Conservation (phyloP, 805 yeast species). For the Martiniozyma abietophila region DNA sequence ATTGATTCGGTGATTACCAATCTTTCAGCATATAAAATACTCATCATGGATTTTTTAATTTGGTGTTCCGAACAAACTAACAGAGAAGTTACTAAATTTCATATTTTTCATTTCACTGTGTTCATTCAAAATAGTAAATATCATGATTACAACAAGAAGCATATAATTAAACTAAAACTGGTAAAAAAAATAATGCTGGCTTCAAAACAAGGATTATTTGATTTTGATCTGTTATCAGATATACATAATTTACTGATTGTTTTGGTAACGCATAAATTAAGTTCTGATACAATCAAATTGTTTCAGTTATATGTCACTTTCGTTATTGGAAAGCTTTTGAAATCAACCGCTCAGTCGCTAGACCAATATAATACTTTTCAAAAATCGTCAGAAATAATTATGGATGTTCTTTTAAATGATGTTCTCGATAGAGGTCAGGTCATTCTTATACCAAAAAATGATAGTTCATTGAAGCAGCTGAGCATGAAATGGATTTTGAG, state of each 20-base stretch:
- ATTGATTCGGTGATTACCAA: conserved; percentile 49
- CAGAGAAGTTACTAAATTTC: conserved; percentile 38
- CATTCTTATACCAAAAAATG: no score
- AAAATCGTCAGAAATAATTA: no score
- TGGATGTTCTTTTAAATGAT: no score
- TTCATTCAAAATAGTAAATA: conserved; percentile 46
- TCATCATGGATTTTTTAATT: conserved; percentile 56
- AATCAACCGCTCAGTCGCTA: no score
- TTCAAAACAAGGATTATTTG: conserved; percentile 33
- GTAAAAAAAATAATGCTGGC: conserved; percentile 40
- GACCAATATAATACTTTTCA: no score
- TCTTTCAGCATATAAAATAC: conserved; percentile 43
- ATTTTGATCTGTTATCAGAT: conserved; percentile 28
- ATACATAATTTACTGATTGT: conserved; percentile 32
- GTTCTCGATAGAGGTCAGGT: no score
- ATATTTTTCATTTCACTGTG: conserved; percentile 50
- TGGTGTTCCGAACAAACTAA: conserved; percentile 32
- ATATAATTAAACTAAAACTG: conserved; percentile 42
- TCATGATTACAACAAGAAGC: conserved; percentile 39
- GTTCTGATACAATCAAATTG: conserved; percentile 45
- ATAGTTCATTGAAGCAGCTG: no score
- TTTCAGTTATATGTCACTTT: conserved; percentile 43
- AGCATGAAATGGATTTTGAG: no score
- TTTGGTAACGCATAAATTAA: conserved; percentile 37
- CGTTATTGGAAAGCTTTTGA: conserved; percentile 26